A percentile compares a stretch with the other conserved stretches of the same genome.
Conservation (phyloP, 352 stramenopile genomes). For the Hyaloperonospora arabidopsidis region DNA sequence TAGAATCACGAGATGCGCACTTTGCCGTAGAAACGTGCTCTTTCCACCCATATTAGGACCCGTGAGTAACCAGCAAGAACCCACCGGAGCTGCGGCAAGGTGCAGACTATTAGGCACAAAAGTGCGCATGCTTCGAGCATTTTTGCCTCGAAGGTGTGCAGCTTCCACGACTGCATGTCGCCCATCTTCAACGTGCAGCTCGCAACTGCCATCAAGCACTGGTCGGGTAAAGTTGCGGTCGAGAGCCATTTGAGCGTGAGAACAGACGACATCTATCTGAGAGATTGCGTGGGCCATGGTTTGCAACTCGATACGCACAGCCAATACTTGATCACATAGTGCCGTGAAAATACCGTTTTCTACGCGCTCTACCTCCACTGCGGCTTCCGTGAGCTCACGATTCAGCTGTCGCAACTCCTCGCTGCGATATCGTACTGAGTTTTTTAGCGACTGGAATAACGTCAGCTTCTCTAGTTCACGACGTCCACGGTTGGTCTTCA, state of each 20-base stretch:
- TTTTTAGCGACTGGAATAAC: slow-evolving; percentile 64
- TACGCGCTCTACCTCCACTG: slow-evolving; percentile 41
- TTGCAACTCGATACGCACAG: slow-evolving; percentile 28
- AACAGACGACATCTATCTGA: slow-evolving; percentile 55
- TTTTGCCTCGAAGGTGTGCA: slow-evolving; percentile 45
- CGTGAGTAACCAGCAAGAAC: slow-evolving; percentile 72
- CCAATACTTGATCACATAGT: slow-evolving; percentile 33
- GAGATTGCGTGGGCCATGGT: slow-evolving; percentile 44
- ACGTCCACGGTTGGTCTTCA: slow-evolving; percentile 19
- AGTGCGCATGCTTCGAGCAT: slow-evolving; percentile 41
- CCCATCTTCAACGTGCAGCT: slow-evolving; percentile 60
- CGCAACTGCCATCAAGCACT: slow-evolving; percentile 39
- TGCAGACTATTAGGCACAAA: slow-evolving; percentile 80
- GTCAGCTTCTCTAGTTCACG: slow-evolving; percentile 31
- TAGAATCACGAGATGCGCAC: slow-evolving; percentile 64
- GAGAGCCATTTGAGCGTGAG: slow-evolving; percentile 56
- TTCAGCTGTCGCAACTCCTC: slow-evolving; percentile 58
- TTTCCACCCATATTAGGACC: slow-evolving; percentile 87
- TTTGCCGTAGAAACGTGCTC: slow-evolving; percentile 78
- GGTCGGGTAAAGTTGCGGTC: slow-evolving; percentile 58
- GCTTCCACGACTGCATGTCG: slow-evolving; percentile 62
- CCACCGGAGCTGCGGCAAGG: slow-evolving; percentile 15
- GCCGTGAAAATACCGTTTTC: slow-evolving; percentile 51
- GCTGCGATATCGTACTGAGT: slow-evolving; percentile 56
- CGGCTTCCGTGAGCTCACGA: slow-evolving; percentile 47